Evolutionary conservation across 1,139 yeast species (phyloP), one percentile per base, ranked within the genome.

Genomic region (Hyphopichia buzzinii): DNA sequence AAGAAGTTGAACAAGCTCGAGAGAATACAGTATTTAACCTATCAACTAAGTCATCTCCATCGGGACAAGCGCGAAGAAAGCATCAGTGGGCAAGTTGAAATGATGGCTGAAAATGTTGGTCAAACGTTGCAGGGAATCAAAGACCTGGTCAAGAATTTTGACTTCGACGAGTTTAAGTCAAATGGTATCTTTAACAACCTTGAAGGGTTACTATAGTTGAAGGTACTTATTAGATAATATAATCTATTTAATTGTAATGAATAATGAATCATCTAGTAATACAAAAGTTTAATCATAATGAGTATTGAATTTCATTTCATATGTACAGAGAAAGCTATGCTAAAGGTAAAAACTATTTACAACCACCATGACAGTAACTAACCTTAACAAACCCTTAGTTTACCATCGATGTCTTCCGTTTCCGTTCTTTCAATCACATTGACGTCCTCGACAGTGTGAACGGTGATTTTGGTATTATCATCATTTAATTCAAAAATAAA

Each of bases 381-480:
- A 29, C 4, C 14, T 31, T 31, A 63, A 45, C 70, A 64, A 16
- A 63, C 55, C 35, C 66, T 44, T 36, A 66, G 52, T 24, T 52
- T 60, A 3, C 54, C 54, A 35, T 54, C 54, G 10, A 58, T 55
- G 26, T 52, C 57, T 38, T 62, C 61, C 17, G 63, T 48, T 33
- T 65, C 69, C 3, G 56, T 54, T 35, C 58, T 54, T 43, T 81
- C 84, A 34, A 81, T 62, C 42, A 85, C 72, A 50, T 85, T 87
- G 40, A 88, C 74, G 50, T 85, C 79, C 46, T 87, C 95, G 31
- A 88, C 72, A 1, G 89, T 82, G 54, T 87, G 92, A n/a, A 81
- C 86, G 22, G 70, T 39, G 17, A 88, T 77, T 42, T 67, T 54
- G 36, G 77, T 72, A 56, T 85, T 82, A 23, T 69, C 67, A 11